Conservation (phyloP, 495 filamentous ascomycete genomes). For the Penicillium bovifimosum region DNA sequence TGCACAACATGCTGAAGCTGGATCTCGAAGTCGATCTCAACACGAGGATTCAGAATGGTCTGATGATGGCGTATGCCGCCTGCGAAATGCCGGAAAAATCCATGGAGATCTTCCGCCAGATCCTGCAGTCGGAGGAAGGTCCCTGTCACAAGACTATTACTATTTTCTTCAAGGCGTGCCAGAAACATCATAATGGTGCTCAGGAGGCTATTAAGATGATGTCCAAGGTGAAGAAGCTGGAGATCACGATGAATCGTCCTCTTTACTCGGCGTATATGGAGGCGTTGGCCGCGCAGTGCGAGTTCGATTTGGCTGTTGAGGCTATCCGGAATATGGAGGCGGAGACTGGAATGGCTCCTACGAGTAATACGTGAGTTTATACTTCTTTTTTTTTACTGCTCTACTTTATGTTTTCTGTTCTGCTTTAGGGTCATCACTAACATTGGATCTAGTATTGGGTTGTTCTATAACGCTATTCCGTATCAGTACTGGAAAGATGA, state of each 20-base stretch:
- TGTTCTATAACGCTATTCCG: slow-evolving; percentile 66
- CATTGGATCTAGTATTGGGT: slow-evolving; percentile 52
- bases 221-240: slow-evolving; percentile 64
- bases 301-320: slow-evolving; percentile 57
- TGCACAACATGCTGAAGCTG: slow-evolving; percentile 91
- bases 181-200: slow-evolving; percentile 56
- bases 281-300: slow-evolving; percentile 63
- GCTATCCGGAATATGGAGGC: slow-evolving; percentile 59
- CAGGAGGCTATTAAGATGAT: slow-evolving; percentile 66
- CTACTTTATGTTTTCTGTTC: neutral
- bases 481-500: slow-evolving; percentile 54
- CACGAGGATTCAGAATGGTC: slow-evolving; percentile 68
- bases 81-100: slow-evolving; percentile 59
- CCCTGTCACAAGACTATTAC: slow-evolving; percentile 72
- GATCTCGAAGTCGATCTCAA: slow-evolving; percentile 71
- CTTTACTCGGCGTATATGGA: slow-evolving; percentile 71
- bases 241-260: slow-evolving; percentile 63
- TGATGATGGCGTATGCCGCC: slow-evolving; percentile 79
- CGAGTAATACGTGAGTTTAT: slow-evolving; percentile 62
- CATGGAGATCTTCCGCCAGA: slow-evolving; percentile 75
- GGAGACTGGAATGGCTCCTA: slow-evolving; percentile 58
- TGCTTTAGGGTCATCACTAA: slow-evolving; percentile 8
- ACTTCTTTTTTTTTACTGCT: neutral
- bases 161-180: slow-evolving; percentile 72
- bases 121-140: slow-evolving; percentile 70